Base-by-base conservation (phyloP, 768 basidiomycete genomes). In the Gymnopilus dilepis region DNA sequence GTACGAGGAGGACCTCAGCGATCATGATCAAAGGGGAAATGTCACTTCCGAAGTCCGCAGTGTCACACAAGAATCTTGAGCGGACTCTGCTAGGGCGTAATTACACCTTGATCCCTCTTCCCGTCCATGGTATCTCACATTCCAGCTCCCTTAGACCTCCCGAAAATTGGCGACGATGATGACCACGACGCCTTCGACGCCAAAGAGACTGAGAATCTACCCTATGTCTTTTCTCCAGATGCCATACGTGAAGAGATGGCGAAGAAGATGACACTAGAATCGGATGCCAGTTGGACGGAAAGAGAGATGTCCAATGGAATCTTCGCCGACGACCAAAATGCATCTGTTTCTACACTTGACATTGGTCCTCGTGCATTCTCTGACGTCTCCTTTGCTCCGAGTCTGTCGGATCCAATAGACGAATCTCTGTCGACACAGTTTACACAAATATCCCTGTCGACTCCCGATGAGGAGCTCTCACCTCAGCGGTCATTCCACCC, bases 1-100 rank as follows among this genome's bases (percentile, higher is more conserved):
- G 87, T 56, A 95, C 81, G 59, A 95, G 85, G 45, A 97, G 83
- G 58, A 96, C 79, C 76, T 97, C 95, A 67, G 94, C 89, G 64
- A 96, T 92, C 95, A 96, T 95, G 61, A 52, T 62, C 60, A 56
- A 62, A 57, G 52, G 28, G 58, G 30, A 31, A 50, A 50, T 31
- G 42, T 37, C 38, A 43, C 33, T 26, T 21, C 31, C 15, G 31
- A 26, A 31, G 13, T n/a, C 52, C 42, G 42, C 24, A 30, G 1
- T 53, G 58, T 59, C 58, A 59, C 58, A 43, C 24, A 33, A 11
- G 50, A 38, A 58, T 28, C 2, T 22, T 45, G 15, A 22, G 38
- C 28, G 33, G 52, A 56, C 40, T n/a, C 57, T 38, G 47, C 62
- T 56, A 56, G 13, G 13, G 43, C 31, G 37, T 37, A 58, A 63